Conservation (phyloP, 1,284 basidiomycete genomes). For the Ustilago nuda region DNA sequence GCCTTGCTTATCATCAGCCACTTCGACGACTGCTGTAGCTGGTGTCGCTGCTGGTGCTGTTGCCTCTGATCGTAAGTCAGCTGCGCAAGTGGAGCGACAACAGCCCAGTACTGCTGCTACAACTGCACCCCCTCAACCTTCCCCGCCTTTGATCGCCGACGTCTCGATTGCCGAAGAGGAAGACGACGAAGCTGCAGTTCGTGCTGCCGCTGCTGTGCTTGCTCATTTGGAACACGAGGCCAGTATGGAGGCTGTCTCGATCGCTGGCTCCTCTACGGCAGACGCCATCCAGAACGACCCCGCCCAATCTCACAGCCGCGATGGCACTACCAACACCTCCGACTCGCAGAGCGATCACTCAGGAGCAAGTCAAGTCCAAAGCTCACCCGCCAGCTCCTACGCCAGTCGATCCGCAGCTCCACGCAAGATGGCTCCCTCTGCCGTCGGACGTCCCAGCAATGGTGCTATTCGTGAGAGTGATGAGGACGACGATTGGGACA, state of each 20-base stretch:
- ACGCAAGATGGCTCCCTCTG: conserved; percentile 43
- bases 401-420: conserved; percentile 25
- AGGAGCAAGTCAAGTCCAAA: conserved; percentile 30
- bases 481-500: conserved; percentile 67
- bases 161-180: conserved; percentile 48
- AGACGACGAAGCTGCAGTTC: conserved; percentile 59
- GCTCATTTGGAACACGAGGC: conserved; percentile 61
- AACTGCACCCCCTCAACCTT: not conserved
- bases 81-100: conserved; percentile 15
- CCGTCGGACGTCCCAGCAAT: conserved; percentile 48
- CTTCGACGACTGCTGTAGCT: conserved; percentile 21
- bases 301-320: conserved; percentile 34
- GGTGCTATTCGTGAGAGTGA: conserved; percentile 50
- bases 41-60: conserved; percentile 13
- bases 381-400: conserved; percentile 51
- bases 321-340: conserved; percentile 38
- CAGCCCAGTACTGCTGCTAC: conserved; percentile 2
- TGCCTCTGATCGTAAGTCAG: conserved; percentile 5
- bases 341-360: conserved; percentile 56
- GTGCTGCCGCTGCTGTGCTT: conserved; percentile 58
- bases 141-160: conserved; percentile 18
- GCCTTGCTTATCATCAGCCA: not conserved
- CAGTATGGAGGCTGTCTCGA: conserved; percentile 34
- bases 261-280: conserved; percentile 14
- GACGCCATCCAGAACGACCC: conserved; percentile 17